A percentile compares a stretch with the other conserved stretches of the same genome.
phyloP scores from a whole-genome alignment of 768 basidiomycete species.

The Chalciporus chontae region DNA sequence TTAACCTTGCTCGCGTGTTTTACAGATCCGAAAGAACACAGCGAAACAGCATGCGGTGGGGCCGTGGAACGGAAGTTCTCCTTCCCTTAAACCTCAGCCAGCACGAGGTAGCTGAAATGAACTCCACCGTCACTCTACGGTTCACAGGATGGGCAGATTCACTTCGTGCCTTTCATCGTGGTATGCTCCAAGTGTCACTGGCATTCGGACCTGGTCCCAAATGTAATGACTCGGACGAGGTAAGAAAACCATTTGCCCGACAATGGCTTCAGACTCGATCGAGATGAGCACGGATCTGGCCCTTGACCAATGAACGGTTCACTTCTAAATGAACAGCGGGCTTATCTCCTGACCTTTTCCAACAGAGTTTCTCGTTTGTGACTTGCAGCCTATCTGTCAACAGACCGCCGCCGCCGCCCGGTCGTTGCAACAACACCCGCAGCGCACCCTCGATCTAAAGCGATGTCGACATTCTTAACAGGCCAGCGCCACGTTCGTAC shows the following conservation, averaged over 20 bases:
- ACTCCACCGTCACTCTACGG: not conserved
- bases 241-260: slow-evolving; percentile 4
- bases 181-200: not conserved
- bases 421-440: too few relatives aligned
- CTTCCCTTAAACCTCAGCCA: not conserved
- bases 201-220: not conserved
- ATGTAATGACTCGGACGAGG: not conserved
- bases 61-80: not conserved
- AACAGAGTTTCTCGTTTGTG: slow-evolving; percentile 5
- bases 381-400: slow-evolving; percentile 13
- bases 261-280: slow-evolving; percentile 10
- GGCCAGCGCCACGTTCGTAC: not conserved
- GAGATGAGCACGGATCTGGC: slow-evolving; percentile 10
- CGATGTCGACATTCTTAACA: slow-evolving; percentile 11
- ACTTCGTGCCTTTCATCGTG: not conserved
- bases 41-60: not conserved
- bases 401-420: not conserved
- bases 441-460: too few relatives aligned
- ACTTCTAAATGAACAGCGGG: slow-evolving; percentile 24
- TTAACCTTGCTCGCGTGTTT: not conserved
- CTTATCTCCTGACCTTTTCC: not conserved
- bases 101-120: not conserved
- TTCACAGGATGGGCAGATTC: slow-evolving; percentile 13
- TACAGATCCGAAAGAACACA: not conserved
- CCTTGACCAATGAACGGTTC: slow-evolving; percentile 8